These are phyloP conservation scores for Lablab purpureus DNA, from an alignment of 306 rosid species.

Conservation along the genomic window DNA sequence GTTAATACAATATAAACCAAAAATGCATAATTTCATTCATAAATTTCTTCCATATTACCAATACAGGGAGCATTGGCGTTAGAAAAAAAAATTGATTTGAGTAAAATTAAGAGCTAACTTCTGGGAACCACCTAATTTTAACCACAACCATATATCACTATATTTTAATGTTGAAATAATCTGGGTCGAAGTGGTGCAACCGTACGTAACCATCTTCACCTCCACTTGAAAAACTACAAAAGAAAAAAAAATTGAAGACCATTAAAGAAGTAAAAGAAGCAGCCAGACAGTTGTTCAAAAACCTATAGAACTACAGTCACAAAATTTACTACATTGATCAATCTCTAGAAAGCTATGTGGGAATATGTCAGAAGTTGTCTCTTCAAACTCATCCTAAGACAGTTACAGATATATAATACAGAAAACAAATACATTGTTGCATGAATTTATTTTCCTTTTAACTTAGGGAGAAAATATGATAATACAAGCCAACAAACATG, in stretches of 20 bases:
- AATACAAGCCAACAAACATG: background rate
- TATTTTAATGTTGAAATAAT: slow-evolving; percentile 86
- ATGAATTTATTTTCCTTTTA: background rate
- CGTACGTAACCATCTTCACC: slow-evolving; percentile 96
- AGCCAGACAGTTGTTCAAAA: background rate
- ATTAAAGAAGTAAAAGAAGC: background rate
- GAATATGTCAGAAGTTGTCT: background rate
- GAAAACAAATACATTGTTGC: background rate
- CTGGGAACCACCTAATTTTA: slow-evolving; percentile 12
- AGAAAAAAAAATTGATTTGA: background rate
- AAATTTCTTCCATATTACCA: background rate
- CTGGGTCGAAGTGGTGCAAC: slow-evolving; percentile 87
- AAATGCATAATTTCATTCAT: background rate
- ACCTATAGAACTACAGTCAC: background rate
- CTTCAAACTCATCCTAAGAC: background rate
- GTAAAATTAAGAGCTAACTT: slow-evolving; percentile 25
- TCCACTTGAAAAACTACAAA: slow-evolving; percentile 85
- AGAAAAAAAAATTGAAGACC: slow-evolving; percentile 5
- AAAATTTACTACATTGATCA: too few species aligned
- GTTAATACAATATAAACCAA: background rate
- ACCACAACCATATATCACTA: slow-evolving; percentile 50
- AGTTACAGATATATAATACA: background rate
- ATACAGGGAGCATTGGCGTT: background rate
- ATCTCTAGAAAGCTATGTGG: background rate
- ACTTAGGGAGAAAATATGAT: background rate